Conservation (phyloP, 1,284 basidiomycete species). For the Irpex sp. region DNA sequence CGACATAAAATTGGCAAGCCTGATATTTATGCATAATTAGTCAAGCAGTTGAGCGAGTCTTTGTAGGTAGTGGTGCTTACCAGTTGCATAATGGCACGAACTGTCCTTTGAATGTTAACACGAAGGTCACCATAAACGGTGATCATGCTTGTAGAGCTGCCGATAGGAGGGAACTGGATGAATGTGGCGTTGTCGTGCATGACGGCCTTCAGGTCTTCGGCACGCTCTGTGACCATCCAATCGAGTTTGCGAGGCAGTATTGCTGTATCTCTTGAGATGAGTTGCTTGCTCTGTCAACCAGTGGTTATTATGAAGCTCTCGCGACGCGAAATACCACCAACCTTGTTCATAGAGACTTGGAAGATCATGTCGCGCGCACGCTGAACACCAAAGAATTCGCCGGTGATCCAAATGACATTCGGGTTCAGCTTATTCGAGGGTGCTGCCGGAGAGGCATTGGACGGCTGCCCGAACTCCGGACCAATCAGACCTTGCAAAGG, state of each 20-base stretch:
- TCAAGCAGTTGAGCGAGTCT: no score
- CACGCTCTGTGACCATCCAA: constrained; percentile 93
- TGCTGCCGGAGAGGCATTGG: constrained; percentile 19
- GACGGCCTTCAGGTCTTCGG: constrained; percentile 86
- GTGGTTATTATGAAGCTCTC: constrained; percentile 1
- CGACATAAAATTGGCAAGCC: constrained; percentile 96
- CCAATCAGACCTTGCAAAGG: constrained; percentile 85
- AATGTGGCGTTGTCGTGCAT: constrained; percentile 98
- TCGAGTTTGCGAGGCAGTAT: constrained; percentile 96
- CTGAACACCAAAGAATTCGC: constrained; percentile 96
- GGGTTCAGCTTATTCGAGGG: constrained; percentile 28
- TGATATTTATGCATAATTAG: constrained; percentile 24
- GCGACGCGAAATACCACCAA: constrained; percentile 29
- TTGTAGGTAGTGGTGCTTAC: constrained; percentile 42
- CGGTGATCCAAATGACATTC: constrained; percentile 94
- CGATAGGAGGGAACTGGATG: constrained; percentile 90
- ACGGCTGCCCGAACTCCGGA: constrained; percentile 39
- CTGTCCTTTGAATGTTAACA: constrained; percentile 94
- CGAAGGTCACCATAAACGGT: constrained; percentile 94
- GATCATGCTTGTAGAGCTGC: constrained; percentile 87
- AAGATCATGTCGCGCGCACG: constrained; percentile 93
- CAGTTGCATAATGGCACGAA: constrained; percentile 93
- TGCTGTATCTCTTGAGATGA: constrained; percentile 91
- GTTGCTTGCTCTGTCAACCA: constrained; percentile 72
- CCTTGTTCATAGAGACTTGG: constrained; percentile 85